Base-by-base conservation (phyloP, 768 basidiomycete genomes). In the Boletus subcaerulescens region DNA sequence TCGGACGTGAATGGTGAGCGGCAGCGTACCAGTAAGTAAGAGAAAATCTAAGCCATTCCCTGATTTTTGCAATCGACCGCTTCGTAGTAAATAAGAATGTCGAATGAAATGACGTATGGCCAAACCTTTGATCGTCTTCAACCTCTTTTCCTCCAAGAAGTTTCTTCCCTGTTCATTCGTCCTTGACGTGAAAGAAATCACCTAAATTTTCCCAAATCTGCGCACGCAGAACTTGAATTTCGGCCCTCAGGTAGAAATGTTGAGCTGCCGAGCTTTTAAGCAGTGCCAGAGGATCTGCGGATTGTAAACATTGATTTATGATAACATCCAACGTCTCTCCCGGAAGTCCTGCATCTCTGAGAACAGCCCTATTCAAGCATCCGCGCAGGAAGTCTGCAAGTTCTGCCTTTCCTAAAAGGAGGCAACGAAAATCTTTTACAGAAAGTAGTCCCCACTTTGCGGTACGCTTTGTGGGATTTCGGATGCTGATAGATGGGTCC, bases 381-480 rank as follows among this genome's bases (percentile, higher is more conserved):
- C 33, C 26, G 3, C 33, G 44, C 35, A 60, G 7, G 5, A 35
- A 11, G 1, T 31, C 15, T 18, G 33, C 13, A 0, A 56, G 7
- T 9, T 52, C 50, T 10, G 50, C 58, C 56, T 54, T 64, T 12
- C 56, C 63, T 17, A 50, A 39, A n/a, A 57, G 39, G 24, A 69
- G 54, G 35, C 60, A 50, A 17, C 35, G 54, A 33, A 65, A 43
- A 52, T 67, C 68, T 5, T 52, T 39, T 3, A 48, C 51, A 11
- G 56, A 50, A 17, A 68, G 63, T 11, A 65, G 43, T 31, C 13
- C n/a, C 33, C 17, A 0, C 52, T 7, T 11, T 50, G 65, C 71
- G 12, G 63, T 62, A 20, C 63, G 65, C 11, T 42, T 35, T 13
- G n/a, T 51, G 7, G 15, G 17, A 33, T 22, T 48, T 15, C 1